A percentile compares a stretch with the other conserved stretches of the same genome.
Evolutionary conservation across 768 basidiomycete species (phyloP).

Genomic region (Bullera alba): DNA sequence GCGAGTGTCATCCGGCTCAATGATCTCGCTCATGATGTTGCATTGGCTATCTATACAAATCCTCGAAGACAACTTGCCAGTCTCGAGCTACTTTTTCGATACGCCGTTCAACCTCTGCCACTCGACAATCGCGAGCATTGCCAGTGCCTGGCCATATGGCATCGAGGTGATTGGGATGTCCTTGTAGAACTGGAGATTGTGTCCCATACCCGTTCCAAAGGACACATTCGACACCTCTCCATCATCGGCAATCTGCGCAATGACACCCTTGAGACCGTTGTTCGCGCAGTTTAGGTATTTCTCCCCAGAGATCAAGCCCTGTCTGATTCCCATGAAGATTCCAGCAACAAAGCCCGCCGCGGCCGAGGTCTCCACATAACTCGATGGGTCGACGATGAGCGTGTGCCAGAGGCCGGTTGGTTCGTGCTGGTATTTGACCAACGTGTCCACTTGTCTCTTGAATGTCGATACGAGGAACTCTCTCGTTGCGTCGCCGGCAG

Average conservation of each 20-base stretch:
- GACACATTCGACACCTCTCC: slow-evolving; percentile 53
- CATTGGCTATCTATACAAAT: no score
- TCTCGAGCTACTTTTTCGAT: background rate
- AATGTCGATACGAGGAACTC: slow-evolving; percentile 50
- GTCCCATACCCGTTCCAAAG: slow-evolving; percentile 55
- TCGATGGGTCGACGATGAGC: slow-evolving; percentile 51
- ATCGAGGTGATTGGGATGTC: slow-evolving; percentile 53
- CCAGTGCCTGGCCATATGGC: slow-evolving; percentile 56
- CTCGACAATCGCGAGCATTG: slow-evolving; percentile 34
- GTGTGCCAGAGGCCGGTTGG: slow-evolving; percentile 55
- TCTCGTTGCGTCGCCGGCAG: slow-evolving; percentile 49
- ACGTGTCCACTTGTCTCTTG: slow-evolving; percentile 51
- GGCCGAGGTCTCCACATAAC: slow-evolving; percentile 51
- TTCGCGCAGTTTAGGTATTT: slow-evolving; percentile 12
- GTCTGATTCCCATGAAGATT: slow-evolving; percentile 21
- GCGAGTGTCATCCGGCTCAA: no score
- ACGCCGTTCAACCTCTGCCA: slow-evolving; percentile 15
- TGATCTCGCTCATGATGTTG: no score
- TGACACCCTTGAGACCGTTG: slow-evolving; percentile 33
- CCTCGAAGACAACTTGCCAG: no score
- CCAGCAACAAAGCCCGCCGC: slow-evolving; percentile 38
- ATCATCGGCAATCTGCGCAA: slow-evolving; percentile 50
- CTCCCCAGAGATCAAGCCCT: background rate
- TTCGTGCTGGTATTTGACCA: slow-evolving; percentile 51
- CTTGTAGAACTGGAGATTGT: slow-evolving; percentile 52